These are phyloP conservation scores for Mycena haematopus DNA, from an alignment of 768 basidiomycete species.

Conservation along the genomic window DNA sequence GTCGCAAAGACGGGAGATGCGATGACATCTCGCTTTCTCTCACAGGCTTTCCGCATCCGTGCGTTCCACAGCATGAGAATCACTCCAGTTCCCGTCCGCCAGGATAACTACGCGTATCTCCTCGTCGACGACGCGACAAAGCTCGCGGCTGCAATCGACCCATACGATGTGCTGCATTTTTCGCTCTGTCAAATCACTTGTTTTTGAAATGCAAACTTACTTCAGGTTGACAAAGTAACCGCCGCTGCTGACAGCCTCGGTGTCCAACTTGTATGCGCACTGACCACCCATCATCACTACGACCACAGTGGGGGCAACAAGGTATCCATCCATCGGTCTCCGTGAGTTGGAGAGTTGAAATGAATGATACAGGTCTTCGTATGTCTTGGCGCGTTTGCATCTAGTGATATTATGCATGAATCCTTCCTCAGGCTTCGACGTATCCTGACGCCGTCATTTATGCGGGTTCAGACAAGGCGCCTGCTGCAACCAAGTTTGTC, in stretches of 20 bases:
- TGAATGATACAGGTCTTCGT: conserved; percentile 54
- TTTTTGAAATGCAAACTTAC: too few species aligned
- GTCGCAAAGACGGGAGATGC: neutral
- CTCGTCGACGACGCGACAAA: conserved; percentile 72
- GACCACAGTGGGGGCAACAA: conserved; percentile 92
- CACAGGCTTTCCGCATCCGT: conserved; percentile 30
- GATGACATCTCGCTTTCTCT: conserved; percentile 18
- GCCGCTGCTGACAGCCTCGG: conserved; percentile 65
- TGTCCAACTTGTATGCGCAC: conserved; percentile 70
- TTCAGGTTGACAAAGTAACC: conserved; percentile 69
- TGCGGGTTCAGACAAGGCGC: conserved; percentile 78
- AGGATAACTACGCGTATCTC: conserved; percentile 88
- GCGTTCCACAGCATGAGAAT: conserved; percentile 67
- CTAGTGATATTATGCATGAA: neutral
- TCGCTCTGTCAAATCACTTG: conserved; percentile 56
- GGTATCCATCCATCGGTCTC: conserved; percentile 42
- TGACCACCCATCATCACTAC: conserved; percentile 93
- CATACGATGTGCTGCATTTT: conserved; percentile 73
- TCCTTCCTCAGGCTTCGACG: conserved; percentile 43
- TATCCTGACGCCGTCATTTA: conserved; percentile 67
- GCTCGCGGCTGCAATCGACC: conserved; percentile 81
- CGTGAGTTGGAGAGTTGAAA: neutral
- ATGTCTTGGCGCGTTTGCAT: conserved; percentile 33
- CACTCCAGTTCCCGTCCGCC: conserved; percentile 77
- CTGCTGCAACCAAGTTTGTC: conserved; percentile 73